Percentiles rank a stretch among this genome's conserved stretches.
phyloP scores from a whole-genome alignment of 805 yeast species.

The Zygosaccharomyces pseudorouxii region DNA sequence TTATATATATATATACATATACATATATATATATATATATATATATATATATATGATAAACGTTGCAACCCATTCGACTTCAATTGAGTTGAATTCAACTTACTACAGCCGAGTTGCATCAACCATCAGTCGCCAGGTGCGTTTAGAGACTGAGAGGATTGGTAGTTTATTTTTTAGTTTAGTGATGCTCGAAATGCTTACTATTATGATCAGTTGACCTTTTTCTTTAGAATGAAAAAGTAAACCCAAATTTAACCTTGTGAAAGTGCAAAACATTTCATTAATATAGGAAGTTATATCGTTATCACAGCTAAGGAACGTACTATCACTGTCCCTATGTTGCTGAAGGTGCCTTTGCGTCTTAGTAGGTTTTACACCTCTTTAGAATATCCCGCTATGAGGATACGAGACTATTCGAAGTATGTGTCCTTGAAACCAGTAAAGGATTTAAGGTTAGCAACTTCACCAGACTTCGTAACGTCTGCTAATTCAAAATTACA shows the following conservation, averaged over 20 bases:
- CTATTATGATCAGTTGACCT: not conserved
- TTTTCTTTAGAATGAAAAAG: not conserved
- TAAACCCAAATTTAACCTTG: not conserved
- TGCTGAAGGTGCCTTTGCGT: not conserved
- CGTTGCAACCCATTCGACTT: not conserved
- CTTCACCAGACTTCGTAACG: conserved; percentile 49
- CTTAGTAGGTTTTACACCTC: conserved; percentile 12
- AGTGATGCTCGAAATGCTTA: too few species aligned
- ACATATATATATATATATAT: too few species aligned
- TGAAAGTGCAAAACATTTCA: not conserved
- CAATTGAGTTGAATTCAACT: not conserved
- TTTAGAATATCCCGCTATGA: conserved; percentile 15
- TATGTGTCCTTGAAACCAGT: conserved; percentile 34
- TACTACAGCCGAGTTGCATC: not conserved
- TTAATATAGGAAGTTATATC: not conserved
- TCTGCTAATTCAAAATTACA: conserved; percentile 58
- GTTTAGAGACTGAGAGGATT: too few species aligned
- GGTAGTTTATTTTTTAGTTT: too few species aligned
- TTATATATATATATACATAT: too few species aligned
- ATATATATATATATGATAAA: conserved; percentile 4
- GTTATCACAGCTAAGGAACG: not conserved
- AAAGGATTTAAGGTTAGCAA: conserved; percentile 27
- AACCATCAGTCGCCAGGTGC: too few species aligned
- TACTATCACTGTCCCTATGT: not conserved
- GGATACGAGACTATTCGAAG: conserved; percentile 20